Evolutionary conservation across 106 monocot species (phyloP).

Genomic region (Acorus gramineus): DNA sequence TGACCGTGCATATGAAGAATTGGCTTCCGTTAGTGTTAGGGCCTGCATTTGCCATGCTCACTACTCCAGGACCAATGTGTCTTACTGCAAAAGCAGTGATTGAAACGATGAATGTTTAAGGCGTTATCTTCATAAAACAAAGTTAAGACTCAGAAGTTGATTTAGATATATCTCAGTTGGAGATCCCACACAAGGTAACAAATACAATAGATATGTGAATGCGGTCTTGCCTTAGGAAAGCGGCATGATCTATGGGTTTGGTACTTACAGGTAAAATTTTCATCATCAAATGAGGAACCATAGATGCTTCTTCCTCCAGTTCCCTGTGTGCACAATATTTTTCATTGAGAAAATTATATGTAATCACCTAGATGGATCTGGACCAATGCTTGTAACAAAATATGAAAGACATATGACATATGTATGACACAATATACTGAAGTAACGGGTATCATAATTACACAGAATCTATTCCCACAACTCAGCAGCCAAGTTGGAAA

Average conservation of each 20-base stretch:
- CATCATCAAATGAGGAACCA: constrained; percentile 58
- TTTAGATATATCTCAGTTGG: not conserved
- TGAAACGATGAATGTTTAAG: not conserved
- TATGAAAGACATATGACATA: too few relatives aligned
- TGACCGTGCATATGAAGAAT: constrained; percentile 81
- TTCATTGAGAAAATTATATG: too few relatives aligned
- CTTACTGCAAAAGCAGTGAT: constrained; percentile 40
- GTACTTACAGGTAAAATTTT: constrained; percentile 54
- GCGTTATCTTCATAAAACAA: too few relatives aligned
- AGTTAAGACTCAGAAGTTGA: not conserved
- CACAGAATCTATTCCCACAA: too few relatives aligned
- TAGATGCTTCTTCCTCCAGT: constrained; percentile 85
- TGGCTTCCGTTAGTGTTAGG: constrained; percentile 82
- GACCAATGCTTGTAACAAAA: too few relatives aligned
- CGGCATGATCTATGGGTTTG: not conserved
- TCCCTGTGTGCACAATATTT: constrained; percentile 31
- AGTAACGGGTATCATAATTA: too few relatives aligned
- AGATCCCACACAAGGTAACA: not conserved
- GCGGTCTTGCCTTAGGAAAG: not conserved
- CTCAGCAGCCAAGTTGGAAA: too few relatives aligned
- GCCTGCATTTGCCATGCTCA: constrained; percentile 93
- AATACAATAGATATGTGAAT: not conserved
- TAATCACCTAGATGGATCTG: too few relatives aligned
- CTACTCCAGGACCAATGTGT: constrained; percentile 67
- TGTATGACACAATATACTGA: too few relatives aligned